A percentile compares a stretch with the other conserved stretches of the same genome.
Evolutionary conservation across 768 basidiomycete species (phyloP).

Genomic region (Pulveroboletus sp.): DNA sequence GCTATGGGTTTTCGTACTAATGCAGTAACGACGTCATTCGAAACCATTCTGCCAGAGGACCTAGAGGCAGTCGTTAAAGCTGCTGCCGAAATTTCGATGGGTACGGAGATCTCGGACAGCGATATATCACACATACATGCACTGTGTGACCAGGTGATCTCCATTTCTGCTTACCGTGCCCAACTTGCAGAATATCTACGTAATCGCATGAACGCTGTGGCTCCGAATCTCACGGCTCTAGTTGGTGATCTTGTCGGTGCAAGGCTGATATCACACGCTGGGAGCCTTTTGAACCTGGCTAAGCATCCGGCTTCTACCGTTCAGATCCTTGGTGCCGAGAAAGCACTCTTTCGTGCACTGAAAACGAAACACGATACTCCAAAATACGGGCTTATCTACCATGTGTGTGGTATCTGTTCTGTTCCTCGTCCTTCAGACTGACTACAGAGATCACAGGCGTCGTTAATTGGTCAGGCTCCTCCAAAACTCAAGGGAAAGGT

Average conservation of each 20-base stretch:
- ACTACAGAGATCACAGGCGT: constrained; percentile 51
- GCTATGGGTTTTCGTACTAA: constrained; percentile 98
- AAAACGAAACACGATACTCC: constrained; percentile 93
- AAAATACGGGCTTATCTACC: constrained; percentile 99
- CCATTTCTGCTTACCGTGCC: constrained; percentile 89
- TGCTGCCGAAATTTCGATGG: constrained; percentile 98
- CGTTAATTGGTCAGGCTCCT: constrained; percentile 93
- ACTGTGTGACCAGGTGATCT: constrained; percentile 96
- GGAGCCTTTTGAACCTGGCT: constrained; percentile 62
- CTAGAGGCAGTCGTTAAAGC: constrained; percentile 92
- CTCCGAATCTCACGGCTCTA: constrained; percentile 88
- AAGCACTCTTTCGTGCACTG: constrained; percentile 69
- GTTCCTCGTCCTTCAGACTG: background rate
- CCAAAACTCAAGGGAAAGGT: constrained; percentile 98
- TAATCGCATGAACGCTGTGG: constrained; percentile 97
- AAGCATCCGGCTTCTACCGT: constrained; percentile 79
- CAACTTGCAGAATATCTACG: constrained; percentile 95
- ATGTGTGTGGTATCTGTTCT: constrained; percentile 47
- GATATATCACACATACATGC: constrained; percentile 97
- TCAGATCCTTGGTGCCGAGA: constrained; percentile 74
- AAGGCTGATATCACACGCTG: constrained; percentile 69
- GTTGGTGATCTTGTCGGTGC: constrained; percentile 78
- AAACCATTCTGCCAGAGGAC: constrained; percentile 91
- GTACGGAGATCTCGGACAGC: constrained; percentile 96
- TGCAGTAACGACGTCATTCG: constrained; percentile 79